phyloP scores from a whole-genome alignment of 2,329 filamentous ascomycete genomes.

The Dactylonectria macrodidyma region DNA sequence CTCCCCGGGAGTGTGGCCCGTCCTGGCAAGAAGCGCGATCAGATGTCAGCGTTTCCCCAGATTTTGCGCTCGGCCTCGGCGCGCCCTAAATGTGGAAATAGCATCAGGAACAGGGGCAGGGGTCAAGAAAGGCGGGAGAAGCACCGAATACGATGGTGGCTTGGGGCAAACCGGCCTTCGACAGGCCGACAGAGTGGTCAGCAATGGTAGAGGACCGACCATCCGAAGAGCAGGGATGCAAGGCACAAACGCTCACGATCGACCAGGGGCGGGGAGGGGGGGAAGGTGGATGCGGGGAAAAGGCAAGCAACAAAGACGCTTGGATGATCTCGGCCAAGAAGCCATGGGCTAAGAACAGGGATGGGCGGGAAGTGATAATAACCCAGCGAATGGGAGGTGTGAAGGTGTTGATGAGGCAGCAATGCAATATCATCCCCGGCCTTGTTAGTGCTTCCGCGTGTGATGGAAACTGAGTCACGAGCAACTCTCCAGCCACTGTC shows the following conservation, averaged over 20 bases:
- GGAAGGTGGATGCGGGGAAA: slow-evolving; percentile 7
- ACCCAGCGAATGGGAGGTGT: not conserved
- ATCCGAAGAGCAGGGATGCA: slow-evolving; percentile 22
- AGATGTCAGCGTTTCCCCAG: slow-evolving; percentile 24
- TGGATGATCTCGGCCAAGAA: slow-evolving; percentile 7
- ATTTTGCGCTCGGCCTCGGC: slow-evolving; percentile 23
- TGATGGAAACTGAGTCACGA: not conserved
- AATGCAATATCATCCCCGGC: not conserved
- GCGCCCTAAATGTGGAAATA: slow-evolving; percentile 6
- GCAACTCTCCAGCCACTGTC: not conserved
- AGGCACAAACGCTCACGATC: slow-evolving; percentile 7
- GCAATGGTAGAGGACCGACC: not conserved
- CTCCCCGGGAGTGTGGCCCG: not conserved
- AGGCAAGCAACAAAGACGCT: not conserved
- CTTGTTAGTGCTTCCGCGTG: not conserved
- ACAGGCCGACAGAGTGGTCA: not conserved
- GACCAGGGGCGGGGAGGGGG: slow-evolving; percentile 13
- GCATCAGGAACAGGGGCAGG: slow-evolving; percentile 14
- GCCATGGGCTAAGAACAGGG: not conserved
- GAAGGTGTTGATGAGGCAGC: not conserved
- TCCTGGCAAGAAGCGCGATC: slow-evolving; percentile 9
- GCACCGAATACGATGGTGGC: slow-evolving; percentile 24
- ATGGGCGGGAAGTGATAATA: not conserved
- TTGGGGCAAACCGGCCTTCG: slow-evolving; percentile 9
- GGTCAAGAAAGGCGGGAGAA: slow-evolving; percentile 1